A percentile compares a stretch with the other conserved stretches of the same genome.
Evolutionary conservation across 768 basidiomycete genomes (phyloP).

Genomic region (Xerocomus potaroensis): DNA sequence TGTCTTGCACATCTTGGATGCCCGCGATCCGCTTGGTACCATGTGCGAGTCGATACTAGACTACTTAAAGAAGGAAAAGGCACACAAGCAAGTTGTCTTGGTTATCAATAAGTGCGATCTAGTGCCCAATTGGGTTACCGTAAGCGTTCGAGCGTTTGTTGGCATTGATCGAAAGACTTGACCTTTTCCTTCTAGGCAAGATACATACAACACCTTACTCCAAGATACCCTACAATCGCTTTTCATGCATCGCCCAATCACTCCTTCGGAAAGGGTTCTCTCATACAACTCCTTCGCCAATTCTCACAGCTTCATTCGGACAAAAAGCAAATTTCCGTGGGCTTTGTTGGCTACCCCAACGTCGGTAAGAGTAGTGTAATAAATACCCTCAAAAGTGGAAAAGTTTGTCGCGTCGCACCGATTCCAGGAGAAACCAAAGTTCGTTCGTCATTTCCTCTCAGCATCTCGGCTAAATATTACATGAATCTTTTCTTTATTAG

Average conservation of each 20-base stretch:
- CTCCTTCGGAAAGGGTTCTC: constrained; percentile 97
- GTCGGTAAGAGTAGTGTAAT: constrained; percentile 97
- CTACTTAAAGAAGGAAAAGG: constrained; percentile 92
- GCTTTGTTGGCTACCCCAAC: constrained; percentile 97
- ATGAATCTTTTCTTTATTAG: constrained; percentile 14
- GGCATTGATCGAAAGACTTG: neutral
- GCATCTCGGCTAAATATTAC: neutral
- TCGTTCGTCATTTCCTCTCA: constrained; percentile 18
- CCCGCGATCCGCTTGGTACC: constrained; percentile 92
- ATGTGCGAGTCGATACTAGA: constrained; percentile 92
- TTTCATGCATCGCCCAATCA: constrained; percentile 99
- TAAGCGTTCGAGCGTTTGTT: constrained; percentile 38
- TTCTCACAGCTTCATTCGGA: constrained; percentile 97
- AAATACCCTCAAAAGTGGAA: constrained; percentile 97
- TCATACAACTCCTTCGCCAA: constrained; percentile 94
- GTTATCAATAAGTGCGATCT: constrained; percentile 98
- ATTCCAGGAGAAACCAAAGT: constrained; percentile 96
- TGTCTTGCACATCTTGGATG: constrained; percentile 91
- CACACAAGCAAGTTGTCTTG: constrained; percentile 95
- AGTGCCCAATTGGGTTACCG: constrained; percentile 98
- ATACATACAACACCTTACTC: constrained; percentile 92
- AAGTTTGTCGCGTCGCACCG: constrained; percentile 95
- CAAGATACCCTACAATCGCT: constrained; percentile 92
- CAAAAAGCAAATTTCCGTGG: constrained; percentile 99
- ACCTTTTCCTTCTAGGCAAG: constrained; percentile 57